Evolutionary conservation across 2,329 filamentous ascomycete genomes (phyloP), one percentile per base, ranked within the genome.

Genomic region (Exophiala lecanii-corni): DNA sequence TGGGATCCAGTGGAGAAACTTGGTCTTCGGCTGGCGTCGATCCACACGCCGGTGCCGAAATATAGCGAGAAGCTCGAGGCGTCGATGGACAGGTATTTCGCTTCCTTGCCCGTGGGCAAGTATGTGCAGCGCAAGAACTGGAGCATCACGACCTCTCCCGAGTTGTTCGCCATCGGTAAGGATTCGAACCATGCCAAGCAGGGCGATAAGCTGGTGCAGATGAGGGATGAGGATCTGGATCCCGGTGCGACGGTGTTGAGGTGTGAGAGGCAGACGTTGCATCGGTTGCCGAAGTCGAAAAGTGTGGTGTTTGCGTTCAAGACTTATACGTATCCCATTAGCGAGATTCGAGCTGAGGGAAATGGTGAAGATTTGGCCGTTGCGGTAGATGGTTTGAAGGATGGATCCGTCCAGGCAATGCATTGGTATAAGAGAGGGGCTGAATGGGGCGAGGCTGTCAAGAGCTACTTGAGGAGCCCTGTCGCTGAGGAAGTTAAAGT

Each of bases 11-110:
- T 61, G n/a, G 54, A 68, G 35, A 81, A 82, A 48, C 66, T 82
- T 6, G 71, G 69, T 1, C 61, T 70, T 9, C 64, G 67, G 1
- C 64, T 82, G 0, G 63, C 70, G 0, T 66, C 69, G 19, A 82
- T 83, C 51, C 79, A 83, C 55, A 58, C 36, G 0, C 78, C 78
- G 0, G 77, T 82, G 0, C 79, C 79, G 0, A 69, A 71, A 5
- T 82, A 82, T 55, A 62, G 57, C 21, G 59, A 67, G 34, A 81
- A 79, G 54, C 54, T 83, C 0, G 74, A 75, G 53, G 70, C 64
- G 37, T 73, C 68, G 38, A 82, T 82, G 79, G 78, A 83, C 55
- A 64, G 75, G 1, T 82, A 77, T 61, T 82, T 82, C 56, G 68
- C 72, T 1, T 59, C 60, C 9, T 36, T 82, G 1, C 70, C 74